Conservation (phyloP, 768 basidiomycete species). For the Panus rudis region DNA sequence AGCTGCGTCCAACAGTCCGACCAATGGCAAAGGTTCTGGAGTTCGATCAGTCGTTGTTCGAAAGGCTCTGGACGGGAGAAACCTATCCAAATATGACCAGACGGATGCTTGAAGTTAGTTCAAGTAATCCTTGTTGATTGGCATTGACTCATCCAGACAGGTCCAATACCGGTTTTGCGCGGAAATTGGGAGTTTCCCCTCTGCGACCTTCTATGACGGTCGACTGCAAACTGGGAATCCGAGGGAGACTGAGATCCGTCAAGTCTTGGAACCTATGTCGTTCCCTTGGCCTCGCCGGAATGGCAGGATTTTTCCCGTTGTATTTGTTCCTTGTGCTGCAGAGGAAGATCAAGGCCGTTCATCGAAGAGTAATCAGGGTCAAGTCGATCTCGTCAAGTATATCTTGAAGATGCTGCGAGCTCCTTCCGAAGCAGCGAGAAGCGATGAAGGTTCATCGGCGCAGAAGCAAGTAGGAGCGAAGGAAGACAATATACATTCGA, state of each 20-base stretch:
- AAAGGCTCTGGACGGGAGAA: conserved; percentile 45
- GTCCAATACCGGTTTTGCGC: conserved; percentile 60
- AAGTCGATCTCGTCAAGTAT: conserved; percentile 44
- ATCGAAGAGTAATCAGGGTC: conserved; percentile 58
- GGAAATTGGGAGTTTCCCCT: conserved; percentile 55
- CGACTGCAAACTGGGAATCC: conserved; percentile 40
- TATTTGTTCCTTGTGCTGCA: conserved; percentile 48
- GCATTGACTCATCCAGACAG: conserved; percentile 15
- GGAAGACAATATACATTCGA: neutral
- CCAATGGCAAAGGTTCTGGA: conserved; percentile 50
- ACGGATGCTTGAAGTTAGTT: conserved; percentile 53
- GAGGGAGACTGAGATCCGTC: conserved; percentile 15
- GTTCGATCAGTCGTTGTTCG: conserved; percentile 56
- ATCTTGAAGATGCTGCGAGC: conserved; percentile 38
- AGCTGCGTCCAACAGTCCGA: conserved; percentile 58
- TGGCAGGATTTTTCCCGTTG: conserved; percentile 39
- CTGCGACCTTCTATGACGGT: conserved; percentile 54
- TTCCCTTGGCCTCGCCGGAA: conserved; percentile 53
- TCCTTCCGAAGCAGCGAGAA: neutral
- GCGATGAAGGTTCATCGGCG: neutral
- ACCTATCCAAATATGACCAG: conserved; percentile 33
- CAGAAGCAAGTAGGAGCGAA: neutral
- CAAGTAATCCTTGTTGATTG: neutral
- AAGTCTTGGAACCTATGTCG: conserved; percentile 28
- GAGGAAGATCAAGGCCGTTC: conserved; percentile 54